These are phyloP conservation scores for Pichia manshurica DNA, from an alignment of 805 yeast genomes.

Conservation along the genomic window DNA sequence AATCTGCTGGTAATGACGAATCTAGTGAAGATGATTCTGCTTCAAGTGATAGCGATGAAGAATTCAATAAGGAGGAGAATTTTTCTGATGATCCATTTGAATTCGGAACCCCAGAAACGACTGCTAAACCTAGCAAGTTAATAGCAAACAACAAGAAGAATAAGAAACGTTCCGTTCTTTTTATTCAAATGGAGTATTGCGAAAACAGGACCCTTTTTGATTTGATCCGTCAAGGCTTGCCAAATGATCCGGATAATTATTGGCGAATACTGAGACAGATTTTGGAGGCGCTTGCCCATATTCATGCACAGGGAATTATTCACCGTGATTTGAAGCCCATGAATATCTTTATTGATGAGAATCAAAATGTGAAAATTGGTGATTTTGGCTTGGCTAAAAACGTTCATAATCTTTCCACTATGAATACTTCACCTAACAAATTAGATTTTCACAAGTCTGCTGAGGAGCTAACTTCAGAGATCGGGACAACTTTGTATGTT, in stretches of 20 bases:
- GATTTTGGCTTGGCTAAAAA: conserved; percentile 96
- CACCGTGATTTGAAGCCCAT: conserved; percentile 94
- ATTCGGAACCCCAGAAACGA: conserved; percentile 22
- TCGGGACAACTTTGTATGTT: conserved; percentile 90
- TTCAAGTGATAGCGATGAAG: conserved; percentile 23
- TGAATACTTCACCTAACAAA: conserved; percentile 10
- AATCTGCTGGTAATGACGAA: conserved; percentile 16
- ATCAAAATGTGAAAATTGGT: conserved; percentile 86
- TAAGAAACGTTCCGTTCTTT: conserved; percentile 59
- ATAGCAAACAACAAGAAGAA: conserved; percentile 16
- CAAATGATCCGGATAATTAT: conserved; percentile 66
- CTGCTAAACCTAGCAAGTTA: conserved; percentile 11
- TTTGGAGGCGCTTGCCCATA: conserved; percentile 82
- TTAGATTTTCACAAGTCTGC: conserved; percentile 27
- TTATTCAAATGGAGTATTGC: conserved; percentile 98
- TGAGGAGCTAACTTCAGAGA: conserved; percentile 84
- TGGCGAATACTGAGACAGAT: conserved; percentile 88
- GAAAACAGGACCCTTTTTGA: conserved; percentile 88
- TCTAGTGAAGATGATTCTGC: conserved; percentile 17
- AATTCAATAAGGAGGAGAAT: conserved; percentile 19
- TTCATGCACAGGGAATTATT: conserved; percentile 89
- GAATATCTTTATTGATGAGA: conserved; percentile 89
- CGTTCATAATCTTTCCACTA: conserved; percentile 46
- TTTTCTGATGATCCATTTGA: conserved; percentile 26
- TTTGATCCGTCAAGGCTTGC: conserved; percentile 72